These are phyloP conservation scores for Phylloporus gajari DNA, from an alignment of 1,284 basidiomycete genomes.

Conservation along the genomic window DNA sequence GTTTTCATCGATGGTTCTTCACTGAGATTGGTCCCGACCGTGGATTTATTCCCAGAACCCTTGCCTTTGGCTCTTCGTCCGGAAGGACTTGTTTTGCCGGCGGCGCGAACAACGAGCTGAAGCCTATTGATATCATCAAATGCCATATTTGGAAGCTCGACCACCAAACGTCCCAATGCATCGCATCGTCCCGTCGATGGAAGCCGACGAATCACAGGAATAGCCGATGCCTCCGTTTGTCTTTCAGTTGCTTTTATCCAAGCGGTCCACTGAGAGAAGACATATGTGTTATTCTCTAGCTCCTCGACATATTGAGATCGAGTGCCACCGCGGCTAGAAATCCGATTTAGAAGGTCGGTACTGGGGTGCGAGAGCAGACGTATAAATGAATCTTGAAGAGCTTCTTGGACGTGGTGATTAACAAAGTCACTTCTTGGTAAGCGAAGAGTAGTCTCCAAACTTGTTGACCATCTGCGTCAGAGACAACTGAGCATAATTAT, in stretches of 20 bases:
- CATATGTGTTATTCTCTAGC: neutral
- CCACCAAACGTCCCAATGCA: conserved; percentile 18
- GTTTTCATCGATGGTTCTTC: too few relatives aligned
- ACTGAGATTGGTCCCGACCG: too few relatives aligned
- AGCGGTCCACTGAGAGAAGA: conserved; percentile 58
- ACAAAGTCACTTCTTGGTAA: conserved; percentile 12
- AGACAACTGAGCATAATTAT: too few relatives aligned
- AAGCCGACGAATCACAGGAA: neutral
- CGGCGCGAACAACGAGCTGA: neutral
- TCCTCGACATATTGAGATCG: neutral
- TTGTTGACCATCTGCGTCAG: neutral
- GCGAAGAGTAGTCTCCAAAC: conserved; percentile 11
- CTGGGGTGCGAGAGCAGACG: too few relatives aligned
- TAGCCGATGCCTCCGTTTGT: neutral
- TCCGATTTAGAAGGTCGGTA: too few relatives aligned
- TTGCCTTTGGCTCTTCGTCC: neutral
- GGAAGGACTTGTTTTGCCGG: neutral
- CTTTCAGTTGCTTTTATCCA: neutral
- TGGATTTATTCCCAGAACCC: neutral
- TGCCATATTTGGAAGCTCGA: conserved; percentile 13
- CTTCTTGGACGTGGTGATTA: neutral
- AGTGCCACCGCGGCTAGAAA: neutral
- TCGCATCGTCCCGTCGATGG: conserved; percentile 18
- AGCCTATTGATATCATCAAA: neutral
- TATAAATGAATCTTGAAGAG: neutral